These are phyloP conservation scores for Lipomyces yamanashiensis DNA, from an alignment of 805 yeast genomes.

Conservation along the genomic window DNA sequence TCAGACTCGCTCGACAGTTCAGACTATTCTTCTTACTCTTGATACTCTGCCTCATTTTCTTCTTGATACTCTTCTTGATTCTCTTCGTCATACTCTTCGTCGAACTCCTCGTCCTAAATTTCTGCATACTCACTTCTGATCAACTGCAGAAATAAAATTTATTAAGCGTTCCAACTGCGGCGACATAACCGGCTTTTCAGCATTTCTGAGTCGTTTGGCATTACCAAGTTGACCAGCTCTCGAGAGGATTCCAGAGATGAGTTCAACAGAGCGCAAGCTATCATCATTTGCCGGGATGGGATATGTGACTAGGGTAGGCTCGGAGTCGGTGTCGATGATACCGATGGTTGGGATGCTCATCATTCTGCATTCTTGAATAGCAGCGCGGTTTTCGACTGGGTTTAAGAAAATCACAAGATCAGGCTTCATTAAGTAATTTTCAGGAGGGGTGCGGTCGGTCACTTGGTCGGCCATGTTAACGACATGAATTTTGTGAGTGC, in stretches of 20 bases:
- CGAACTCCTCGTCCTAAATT: not conserved
- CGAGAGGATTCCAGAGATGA: conserved; percentile 81
- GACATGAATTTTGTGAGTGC: conserved; percentile 68
- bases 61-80: not conserved
- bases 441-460: not conserved
- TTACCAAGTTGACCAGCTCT: conserved; percentile 83
- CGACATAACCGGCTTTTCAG: not conserved
- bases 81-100: not conserved
- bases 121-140: not conserved
- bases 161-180: too few relatives aligned
- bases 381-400: conserved; percentile 82
- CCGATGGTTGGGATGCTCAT: conserved; percentile 91
- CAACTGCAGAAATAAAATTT: not conserved
- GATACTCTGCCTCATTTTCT: not conserved
- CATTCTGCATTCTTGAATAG: conserved; percentile 78
- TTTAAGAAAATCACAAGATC: conserved; percentile 85
- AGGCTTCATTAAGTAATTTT: conserved; percentile 62
- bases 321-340: conserved; percentile 89
- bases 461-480: conserved; percentile 68
- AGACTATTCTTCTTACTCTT: too few relatives aligned
- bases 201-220: conserved; percentile 1
- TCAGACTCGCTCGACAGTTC: too few relatives aligned
- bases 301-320: conserved; percentile 85
- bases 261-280: conserved; percentile 75
- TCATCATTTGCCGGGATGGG: conserved; percentile 98